Base-by-base conservation (phyloP, 192 early-diverging fungal genomes). In the Jimgerdemannia lactiflua region DNA sequence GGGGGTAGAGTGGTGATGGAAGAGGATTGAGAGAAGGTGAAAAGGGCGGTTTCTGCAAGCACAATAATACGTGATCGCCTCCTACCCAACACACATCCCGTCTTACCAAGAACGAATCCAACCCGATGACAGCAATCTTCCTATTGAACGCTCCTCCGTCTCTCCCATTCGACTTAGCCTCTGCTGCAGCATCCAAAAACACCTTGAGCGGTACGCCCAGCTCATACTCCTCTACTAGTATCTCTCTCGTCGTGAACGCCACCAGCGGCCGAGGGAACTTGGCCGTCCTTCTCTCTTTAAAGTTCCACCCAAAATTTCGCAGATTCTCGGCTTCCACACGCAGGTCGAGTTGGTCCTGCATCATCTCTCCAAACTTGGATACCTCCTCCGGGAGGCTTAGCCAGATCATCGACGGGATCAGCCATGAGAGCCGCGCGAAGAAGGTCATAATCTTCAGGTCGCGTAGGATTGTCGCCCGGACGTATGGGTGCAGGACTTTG, bases 401-500 rank as follows among this genome's bases (percentile, higher is more conserved):
- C 94, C 95, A 98, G 39, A 91, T 81, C 71, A 95, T 87, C 9
- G 85, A 92, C 0, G 98, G 98, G 39, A 99, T 86, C 65, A 74
- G 63, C 29, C 89, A 83, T 4, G 97, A 78, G 40, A 92, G 29
- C 11, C 70, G 75, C 10, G 95, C 95, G 64, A 91, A 89, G 68
- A 85, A 84, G 10, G 74, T 67, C 87, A 99, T 94, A 67, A 98
- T 95, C 20, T 85, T 86, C 75, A 99, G 80, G 78, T 99, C 98
- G 8, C 91, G 85, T 4, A 80, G 70, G n/a, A 99, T 93, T 41
- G 88, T 77, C 7, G 77, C 70, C 20, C 78, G 86, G 0, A 93
- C 96, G 10, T 87, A 83, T 4, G 98, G 98, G 77, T 98, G 98
- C 41, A 98, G 80, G 17, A 99, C 91, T 77, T 99, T 99, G 74